A percentile compares a stretch with the other conserved stretches of the same genome.
Conservation (phyloP, 139 green algal species). For the Chlorella sp. region DNA sequence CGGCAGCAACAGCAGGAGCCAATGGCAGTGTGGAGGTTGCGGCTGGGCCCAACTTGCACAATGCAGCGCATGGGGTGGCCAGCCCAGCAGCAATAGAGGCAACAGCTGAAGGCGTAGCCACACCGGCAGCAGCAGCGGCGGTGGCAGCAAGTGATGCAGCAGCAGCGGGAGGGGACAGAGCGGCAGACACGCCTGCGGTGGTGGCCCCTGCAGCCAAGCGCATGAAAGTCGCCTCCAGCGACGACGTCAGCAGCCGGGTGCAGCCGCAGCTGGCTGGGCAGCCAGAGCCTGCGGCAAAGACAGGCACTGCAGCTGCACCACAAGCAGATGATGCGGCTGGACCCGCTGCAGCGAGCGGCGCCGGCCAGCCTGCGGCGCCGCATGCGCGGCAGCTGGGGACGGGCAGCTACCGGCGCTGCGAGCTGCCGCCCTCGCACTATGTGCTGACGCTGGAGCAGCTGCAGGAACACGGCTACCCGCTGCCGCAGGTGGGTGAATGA, state of each 20-base stretch:
- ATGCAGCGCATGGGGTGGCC: not conserved
- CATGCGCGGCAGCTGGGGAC: not conserved
- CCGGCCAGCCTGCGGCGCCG: not conserved
- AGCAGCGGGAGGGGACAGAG: not conserved
- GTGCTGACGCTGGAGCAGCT: constrained; percentile 18
- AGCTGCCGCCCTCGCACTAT: constrained; percentile 17
- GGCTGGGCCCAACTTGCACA: not conserved
- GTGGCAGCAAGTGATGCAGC: not conserved
- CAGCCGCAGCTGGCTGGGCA: not conserved
- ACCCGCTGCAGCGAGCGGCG: too few relatives aligned
- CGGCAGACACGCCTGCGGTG: not conserved
- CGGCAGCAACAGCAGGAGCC: not conserved
- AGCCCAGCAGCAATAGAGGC: not conserved
- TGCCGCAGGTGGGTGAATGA: not conserved
- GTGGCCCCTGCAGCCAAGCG: not conserved
- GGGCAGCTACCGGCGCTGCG: not conserved
- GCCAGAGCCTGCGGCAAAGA: not conserved
- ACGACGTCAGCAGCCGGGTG: constrained; percentile 27
- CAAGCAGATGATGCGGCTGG: too few relatives aligned
- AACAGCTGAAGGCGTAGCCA: not conserved
- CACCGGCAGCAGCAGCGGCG: not conserved
- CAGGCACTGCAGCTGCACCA: not conserved
- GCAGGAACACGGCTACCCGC: constrained; percentile 28
- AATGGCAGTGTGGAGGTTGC: not conserved
- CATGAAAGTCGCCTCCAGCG: not conserved